Evolutionary conservation across 768 basidiomycete genomes (phyloP), one percentile per base, ranked within the genome.

Genomic region (Lactarius tabidus): DNA sequence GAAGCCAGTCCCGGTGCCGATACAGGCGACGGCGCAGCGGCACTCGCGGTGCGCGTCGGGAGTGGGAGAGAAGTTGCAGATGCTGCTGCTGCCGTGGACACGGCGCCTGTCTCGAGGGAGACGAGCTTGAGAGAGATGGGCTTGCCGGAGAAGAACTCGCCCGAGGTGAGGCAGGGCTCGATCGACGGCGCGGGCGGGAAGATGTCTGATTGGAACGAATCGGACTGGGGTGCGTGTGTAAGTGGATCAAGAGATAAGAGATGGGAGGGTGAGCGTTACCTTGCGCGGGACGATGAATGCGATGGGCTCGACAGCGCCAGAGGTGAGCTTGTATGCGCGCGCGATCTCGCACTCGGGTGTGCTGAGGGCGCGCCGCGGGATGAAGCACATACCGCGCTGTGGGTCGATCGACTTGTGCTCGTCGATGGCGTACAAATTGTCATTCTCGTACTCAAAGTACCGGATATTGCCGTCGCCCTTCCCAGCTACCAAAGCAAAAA

Each of bases 171-270:
- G 7, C 92, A 85, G 18, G 94, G 84, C 71, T 95, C 90, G 62
- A 81, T 75, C 6, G 93, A 92, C 0, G 87, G 87, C 1, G 94
- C 96, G 10, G 93, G 91, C 6, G 97, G 96, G 82, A 86, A 98
- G 75, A 98, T 96, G 75, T 98, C 96, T 17, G 93, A 88, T 76
- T 98, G 96, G 91, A 98, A 98, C 6, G 88, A 86, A 64, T 98
- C 95, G 41, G 95, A 84, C 91, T 94, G 74, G 4, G 26, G 43
- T 8, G 31, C 23, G 20, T 41, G 8, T 4, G 35, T 31, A 12
- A 15, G 8, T 2, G 31, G 10, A 4, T 45, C 36, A 36, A 6
- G 31, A n/a, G 9, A 20, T 31, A 26, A 59, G 26, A 2, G 23
- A 74, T 35, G 14, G 2, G 4, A n/a, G 23, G 18, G 1, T 10